A percentile compares a stretch with the other conserved stretches of the same genome.
Conservation (phyloP, 108 stramenopile species). For the Mediolabrus comicus region DNA sequence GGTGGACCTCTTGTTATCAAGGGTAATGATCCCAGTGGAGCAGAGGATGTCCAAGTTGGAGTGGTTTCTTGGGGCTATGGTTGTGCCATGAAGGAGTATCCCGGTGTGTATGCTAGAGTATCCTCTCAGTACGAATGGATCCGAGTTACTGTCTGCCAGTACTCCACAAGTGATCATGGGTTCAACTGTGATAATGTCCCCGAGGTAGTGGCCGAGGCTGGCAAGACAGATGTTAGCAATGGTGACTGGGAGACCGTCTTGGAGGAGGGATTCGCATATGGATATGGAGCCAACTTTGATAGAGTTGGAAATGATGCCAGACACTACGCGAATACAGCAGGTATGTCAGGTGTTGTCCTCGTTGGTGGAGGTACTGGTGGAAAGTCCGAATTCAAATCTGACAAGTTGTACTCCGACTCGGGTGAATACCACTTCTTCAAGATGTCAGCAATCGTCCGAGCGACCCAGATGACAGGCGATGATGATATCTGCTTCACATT, state of each 20-base stretch:
- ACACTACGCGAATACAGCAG: not conserved
- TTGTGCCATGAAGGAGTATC: slow-evolving; percentile 27
- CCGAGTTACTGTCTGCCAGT: not conserved
- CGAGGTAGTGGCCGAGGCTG: not conserved
- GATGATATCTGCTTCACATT: not conserved
- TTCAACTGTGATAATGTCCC: not conserved
- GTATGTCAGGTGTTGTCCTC: not conserved
- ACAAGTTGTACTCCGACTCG: not conserved
- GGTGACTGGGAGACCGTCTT: not conserved
- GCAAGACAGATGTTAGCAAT: not conserved
- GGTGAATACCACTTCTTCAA: not conserved
- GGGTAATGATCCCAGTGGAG: not conserved
- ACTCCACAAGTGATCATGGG: not conserved
- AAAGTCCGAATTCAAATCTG: not conserved
- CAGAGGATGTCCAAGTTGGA: slow-evolving; percentile 37
- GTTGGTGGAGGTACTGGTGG: not conserved
- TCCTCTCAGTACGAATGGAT: slow-evolving; percentile 31
- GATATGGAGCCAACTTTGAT: not conserved
- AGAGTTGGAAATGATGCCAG: not conserved
- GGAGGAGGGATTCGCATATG: not conserved
- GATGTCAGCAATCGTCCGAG: not conserved
- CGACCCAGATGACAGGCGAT: not conserved
- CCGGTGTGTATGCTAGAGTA: slow-evolving; percentile 42
- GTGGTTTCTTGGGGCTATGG: slow-evolving; percentile 35
- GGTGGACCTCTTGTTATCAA: slow-evolving; percentile 41